Evolutionary conservation across 2,329 filamentous ascomycete genomes (phyloP).

Genomic region (Mollisiaceae sp.): DNA sequence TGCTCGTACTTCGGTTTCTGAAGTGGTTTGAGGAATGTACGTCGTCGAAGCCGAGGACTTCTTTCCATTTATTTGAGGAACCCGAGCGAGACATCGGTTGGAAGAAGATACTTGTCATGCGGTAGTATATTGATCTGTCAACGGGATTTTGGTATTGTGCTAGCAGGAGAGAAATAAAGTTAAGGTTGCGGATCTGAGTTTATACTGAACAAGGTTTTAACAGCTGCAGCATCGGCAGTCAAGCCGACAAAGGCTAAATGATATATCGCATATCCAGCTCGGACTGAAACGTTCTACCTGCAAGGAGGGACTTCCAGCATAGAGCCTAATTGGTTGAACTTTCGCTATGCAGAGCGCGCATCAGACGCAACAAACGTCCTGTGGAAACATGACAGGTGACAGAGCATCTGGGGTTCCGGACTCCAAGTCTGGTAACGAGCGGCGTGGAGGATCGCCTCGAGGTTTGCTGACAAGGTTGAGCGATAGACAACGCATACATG

Average conservation of each 20-base stretch:
- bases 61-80: slow-evolving; percentile 38
- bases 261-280: slow-evolving; percentile 17
- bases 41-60: slow-evolving; percentile 40
- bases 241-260: slow-evolving; percentile 10
- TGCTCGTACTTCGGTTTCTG: slow-evolving; percentile 7
- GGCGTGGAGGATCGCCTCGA: neutral
- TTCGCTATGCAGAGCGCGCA: neutral
- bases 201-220: slow-evolving; percentile 1
- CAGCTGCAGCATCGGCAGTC: neutral
- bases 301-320: slow-evolving; percentile 1
- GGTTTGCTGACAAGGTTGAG: neutral
- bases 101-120: neutral
- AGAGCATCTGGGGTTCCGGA: slow-evolving; percentile 5
- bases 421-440: neutral
- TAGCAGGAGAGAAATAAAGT: slow-evolving; percentile 5
- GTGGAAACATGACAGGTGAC: slow-evolving; percentile 9
- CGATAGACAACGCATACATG: neutral
- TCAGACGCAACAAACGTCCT: slow-evolving; percentile 5
- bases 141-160: neutral
- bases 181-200: neutral
- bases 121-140: neutral
- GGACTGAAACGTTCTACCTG: slow-evolving; percentile 17
- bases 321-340: neutral
- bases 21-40: slow-evolving; percentile 17
- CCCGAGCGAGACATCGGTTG: slow-evolving; percentile 28